These are phyloP conservation scores for Lactarius sanguifluus DNA, from an alignment of 768 basidiomycete species.

Conservation along the genomic window DNA sequence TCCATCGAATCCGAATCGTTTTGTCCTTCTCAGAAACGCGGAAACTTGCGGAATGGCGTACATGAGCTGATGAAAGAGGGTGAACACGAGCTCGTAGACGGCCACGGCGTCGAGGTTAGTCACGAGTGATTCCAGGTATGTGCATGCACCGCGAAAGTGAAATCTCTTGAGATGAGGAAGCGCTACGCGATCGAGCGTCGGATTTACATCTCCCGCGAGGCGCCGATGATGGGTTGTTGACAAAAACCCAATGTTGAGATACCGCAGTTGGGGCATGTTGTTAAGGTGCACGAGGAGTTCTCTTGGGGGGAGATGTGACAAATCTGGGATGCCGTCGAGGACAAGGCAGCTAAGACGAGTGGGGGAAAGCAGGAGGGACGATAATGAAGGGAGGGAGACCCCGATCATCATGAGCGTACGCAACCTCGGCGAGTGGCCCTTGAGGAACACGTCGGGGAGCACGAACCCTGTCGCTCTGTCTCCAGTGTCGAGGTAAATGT, in stretches of 20 bases:
- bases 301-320: conserved; percentile 2
- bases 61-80: conserved; percentile 4
- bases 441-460: conserved; percentile 6
- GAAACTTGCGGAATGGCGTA: conserved; percentile 6
- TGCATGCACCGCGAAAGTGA: conserved; percentile 2
- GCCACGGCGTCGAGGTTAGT: not conserved
- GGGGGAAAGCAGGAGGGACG: conserved; percentile 4
- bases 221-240: not conserved
- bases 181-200: not conserved
- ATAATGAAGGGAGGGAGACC: not conserved
- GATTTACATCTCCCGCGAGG: not conserved
- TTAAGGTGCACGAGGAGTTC: not conserved
- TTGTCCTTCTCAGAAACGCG: conserved; percentile 6
- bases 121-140: conserved; percentile 4
- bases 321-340: conserved; percentile 9
- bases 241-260: conserved; percentile 9
- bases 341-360: not conserved
- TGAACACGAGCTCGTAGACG: not conserved
- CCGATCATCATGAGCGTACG: not conserved
- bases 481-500: conserved; percentile 6
- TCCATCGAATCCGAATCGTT: conserved; percentile 9
- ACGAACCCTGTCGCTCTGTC: not conserved
- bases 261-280: not conserved
- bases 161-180: not conserved
- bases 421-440: not conserved